phyloP scores from a whole-genome alignment of 164 flowering plant genomes.

The Warburgia ugandensis region DNA sequence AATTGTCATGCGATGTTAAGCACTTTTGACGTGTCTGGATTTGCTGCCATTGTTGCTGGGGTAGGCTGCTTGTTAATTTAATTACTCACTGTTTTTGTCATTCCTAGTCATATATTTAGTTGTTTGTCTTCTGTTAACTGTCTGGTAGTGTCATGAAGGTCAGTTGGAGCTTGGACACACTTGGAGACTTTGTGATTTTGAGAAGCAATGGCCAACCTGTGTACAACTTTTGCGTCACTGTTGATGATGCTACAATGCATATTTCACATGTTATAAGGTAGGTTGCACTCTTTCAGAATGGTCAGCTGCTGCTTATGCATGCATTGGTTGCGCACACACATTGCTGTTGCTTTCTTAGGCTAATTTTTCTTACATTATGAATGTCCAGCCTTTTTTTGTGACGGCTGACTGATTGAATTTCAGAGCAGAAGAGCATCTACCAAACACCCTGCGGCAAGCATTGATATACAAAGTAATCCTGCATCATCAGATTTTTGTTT shows the following conservation, averaged over 20 bases:
- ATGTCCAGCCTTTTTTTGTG: background rate
- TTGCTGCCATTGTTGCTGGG: background rate
- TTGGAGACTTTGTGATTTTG: slow-evolving; percentile 93
- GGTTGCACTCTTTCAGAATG: background rate
- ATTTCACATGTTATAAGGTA: slow-evolving; percentile 98
- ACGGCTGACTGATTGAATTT: slow-evolving; percentile 16
- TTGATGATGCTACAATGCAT: slow-evolving; percentile 98
- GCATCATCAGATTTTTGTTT: background rate
- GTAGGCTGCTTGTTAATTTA: background rate
- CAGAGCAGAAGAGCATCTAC: slow-evolving; percentile 97
- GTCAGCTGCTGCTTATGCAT: slow-evolving; percentile 1
- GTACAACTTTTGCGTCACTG: slow-evolving; percentile 94
- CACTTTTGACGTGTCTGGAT: background rate
- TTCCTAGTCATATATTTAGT: background rate
- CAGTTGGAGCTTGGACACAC: slow-evolving; percentile 78
- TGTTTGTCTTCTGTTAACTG: slow-evolving; percentile 2
- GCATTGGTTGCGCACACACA: background rate
- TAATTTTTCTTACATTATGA: background rate
- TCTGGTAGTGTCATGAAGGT: slow-evolving; percentile 55
- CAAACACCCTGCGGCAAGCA: slow-evolving; percentile 91
- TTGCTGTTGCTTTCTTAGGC: too few species aligned
- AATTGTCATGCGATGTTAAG: background rate
- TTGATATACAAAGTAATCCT: slow-evolving; percentile 69
- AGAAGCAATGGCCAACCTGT: slow-evolving; percentile 98
- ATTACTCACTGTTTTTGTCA: background rate